phyloP scores from a whole-genome alignment of 306 rosid species.

The Lablab purpureus region DNA sequence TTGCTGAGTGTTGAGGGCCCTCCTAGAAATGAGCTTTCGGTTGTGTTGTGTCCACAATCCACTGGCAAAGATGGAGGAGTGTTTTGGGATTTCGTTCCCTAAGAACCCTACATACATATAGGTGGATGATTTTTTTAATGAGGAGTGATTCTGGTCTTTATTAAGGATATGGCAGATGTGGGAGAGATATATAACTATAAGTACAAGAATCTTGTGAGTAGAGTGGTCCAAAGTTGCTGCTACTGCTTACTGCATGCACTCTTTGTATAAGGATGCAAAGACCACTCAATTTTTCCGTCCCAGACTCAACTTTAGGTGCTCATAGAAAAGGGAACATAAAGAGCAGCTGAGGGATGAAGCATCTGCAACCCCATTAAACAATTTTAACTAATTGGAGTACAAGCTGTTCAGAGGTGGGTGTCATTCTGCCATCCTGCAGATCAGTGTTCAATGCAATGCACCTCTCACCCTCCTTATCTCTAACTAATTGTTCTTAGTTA shows the following conservation, averaged over 20 bases:
- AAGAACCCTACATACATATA: constrained; percentile 25
- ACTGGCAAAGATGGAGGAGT: constrained; percentile 23
- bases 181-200: constrained; percentile 15
- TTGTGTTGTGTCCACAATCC: constrained; percentile 25
- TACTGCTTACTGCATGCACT: constrained; percentile 37
- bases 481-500: constrained; percentile 34
- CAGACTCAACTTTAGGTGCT: constrained; percentile 33
- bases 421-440: constrained; percentile 37
- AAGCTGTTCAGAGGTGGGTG: constrained; percentile 41
- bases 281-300: constrained; percentile 27
- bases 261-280: constrained; percentile 38
- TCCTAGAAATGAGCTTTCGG: constrained; percentile 19
- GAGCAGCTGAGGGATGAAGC: constrained; percentile 39
- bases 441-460: constrained; percentile 43
- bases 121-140: constrained; percentile 38
- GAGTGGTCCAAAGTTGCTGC: constrained; percentile 62
- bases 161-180: constrained; percentile 45
- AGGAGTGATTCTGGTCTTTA: constrained; percentile 35
- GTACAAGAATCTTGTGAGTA: constrained; percentile 42
- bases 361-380: constrained; percentile 41
- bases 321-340: constrained; percentile 40
- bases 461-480: constrained; percentile 30
- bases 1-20: constrained; percentile 36
- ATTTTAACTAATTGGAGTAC: constrained; percentile 28
- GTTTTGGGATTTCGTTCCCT: constrained; percentile 50